Conservation (phyloP, 805 yeast genomes). For the Candida tallmaniae region DNA sequence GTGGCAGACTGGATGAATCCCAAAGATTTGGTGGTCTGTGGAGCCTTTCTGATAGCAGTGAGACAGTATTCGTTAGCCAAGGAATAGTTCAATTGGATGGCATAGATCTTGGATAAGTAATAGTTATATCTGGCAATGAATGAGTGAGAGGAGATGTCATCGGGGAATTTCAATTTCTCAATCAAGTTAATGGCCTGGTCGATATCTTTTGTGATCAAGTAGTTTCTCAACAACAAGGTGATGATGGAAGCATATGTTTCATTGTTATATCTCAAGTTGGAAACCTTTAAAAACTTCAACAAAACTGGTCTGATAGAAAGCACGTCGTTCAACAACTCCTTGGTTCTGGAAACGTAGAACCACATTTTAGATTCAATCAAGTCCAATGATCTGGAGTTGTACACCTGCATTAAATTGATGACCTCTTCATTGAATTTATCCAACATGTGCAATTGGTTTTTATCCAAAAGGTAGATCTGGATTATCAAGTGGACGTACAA, state of each 20-base stretch:
- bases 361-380: slow-evolving; percentile 84
- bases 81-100: slow-evolving; percentile 90
- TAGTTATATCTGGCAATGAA: slow-evolving; percentile 88
- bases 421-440: slow-evolving; percentile 51
- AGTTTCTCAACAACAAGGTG: slow-evolving; percentile 80
- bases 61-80: slow-evolving; percentile 85
- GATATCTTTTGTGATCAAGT: slow-evolving; percentile 72
- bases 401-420: slow-evolving; percentile 51
- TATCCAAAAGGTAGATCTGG: slow-evolving; percentile 72
- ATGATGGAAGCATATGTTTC: slow-evolving; percentile 88
- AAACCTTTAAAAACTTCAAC: slow-evolving; percentile 74
- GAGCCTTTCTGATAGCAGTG: slow-evolving; percentile 95
- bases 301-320: slow-evolving; percentile 63
- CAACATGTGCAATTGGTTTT: slow-evolving; percentile 43
- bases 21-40: slow-evolving; percentile 76
- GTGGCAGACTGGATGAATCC: slow-evolving; percentile 91
- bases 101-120: slow-evolving; percentile 84
- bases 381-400: slow-evolving; percentile 81
- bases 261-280: slow-evolving; percentile 85
- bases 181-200: slow-evolving; percentile 86
- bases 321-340: slow-evolving; percentile 56
- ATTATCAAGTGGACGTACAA: slow-evolving; percentile 73
- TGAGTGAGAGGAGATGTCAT: slow-evolving; percentile 76
- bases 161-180: slow-evolving; percentile 85
- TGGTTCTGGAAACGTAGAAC: slow-evolving; percentile 82